Evolutionary conservation across 371 early-diverging fungal species (phyloP).

Genomic region (Mortierella sp.): DNA sequence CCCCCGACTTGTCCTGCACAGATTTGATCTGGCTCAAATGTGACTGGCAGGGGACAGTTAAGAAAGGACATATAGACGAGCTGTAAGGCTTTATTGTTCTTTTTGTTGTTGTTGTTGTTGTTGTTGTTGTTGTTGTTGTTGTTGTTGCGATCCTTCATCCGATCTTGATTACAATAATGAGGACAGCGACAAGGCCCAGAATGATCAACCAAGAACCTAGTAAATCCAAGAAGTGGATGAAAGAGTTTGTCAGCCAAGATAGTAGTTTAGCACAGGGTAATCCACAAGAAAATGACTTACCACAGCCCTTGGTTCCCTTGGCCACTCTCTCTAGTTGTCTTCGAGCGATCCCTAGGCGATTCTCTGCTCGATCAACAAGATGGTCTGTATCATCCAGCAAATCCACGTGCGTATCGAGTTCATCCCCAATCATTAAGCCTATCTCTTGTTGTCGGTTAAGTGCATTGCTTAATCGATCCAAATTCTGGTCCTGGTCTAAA

Average conservation of each 20-base stretch:
- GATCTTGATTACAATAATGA: conserved; percentile 49
- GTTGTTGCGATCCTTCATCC: background rate
- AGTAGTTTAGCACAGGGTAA: background rate
- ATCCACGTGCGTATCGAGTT: conserved; percentile 81
- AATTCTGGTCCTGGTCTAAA: conserved; percentile 81
- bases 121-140: background rate
- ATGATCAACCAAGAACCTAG: conserved; percentile 53
- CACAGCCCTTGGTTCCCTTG: conserved; percentile 45
- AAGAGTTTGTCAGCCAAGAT: background rate
- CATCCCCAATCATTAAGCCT: conserved; percentile 82
- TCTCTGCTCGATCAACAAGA: conserved; percentile 73
- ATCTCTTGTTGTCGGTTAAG: conserved; percentile 82
- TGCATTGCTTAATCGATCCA: conserved; percentile 76
- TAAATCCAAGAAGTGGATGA: background rate
- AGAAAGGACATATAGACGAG: background rate
- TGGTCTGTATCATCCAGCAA: conserved; percentile 80
- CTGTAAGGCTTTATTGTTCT: too few species aligned
- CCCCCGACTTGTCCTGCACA: background rate
- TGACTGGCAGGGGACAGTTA: background rate
- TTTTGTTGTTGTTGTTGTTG: background rate
- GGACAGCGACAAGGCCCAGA: conserved; percentile 49
- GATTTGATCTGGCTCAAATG: background rate
- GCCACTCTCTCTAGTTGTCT: conserved; percentile 41
- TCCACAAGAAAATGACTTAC: conserved; percentile 16
- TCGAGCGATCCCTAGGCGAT: conserved; percentile 68